Evolutionary conservation across 1,284 basidiomycete genomes (phyloP).

Genomic region (Filobasidium uniguttulatum): DNA sequence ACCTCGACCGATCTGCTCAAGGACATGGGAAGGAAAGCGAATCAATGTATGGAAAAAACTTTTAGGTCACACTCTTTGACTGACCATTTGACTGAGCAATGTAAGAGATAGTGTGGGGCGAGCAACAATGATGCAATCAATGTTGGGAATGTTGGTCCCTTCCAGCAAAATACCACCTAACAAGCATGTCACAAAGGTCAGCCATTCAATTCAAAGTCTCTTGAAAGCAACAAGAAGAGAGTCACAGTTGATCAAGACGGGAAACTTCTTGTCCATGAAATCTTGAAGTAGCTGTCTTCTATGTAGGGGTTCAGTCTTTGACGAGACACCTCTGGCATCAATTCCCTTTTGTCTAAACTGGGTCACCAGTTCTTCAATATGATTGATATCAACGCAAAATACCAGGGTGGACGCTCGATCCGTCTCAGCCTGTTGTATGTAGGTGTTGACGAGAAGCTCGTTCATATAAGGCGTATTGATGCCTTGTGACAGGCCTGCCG

Average conservation of each 20-base stretch:
- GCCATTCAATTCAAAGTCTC: background rate
- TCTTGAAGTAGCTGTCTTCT: slow-evolving; percentile 52
- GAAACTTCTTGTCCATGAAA: slow-evolving; percentile 61
- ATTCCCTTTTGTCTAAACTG: slow-evolving; percentile 63
- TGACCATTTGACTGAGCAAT: slow-evolving; percentile 83
- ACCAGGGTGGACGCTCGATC: slow-evolving; percentile 71
- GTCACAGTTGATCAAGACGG: slow-evolving; percentile 84
- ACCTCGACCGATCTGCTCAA: slow-evolving; percentile 68
- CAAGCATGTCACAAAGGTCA: background rate
- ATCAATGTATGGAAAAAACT: background rate
- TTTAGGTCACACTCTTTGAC: slow-evolving; percentile 12
- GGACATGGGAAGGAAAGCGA: no score
- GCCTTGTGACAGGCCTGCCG: slow-evolving; percentile 57
- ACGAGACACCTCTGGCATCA: slow-evolving; percentile 71
- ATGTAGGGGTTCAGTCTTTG: slow-evolving; percentile 52
- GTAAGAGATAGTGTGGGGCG: slow-evolving; percentile 78
- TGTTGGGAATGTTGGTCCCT: slow-evolving; percentile 78
- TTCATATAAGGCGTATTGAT: slow-evolving; percentile 68
- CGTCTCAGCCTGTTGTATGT: slow-evolving; percentile 59
- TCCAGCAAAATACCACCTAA: slow-evolving; percentile 57
- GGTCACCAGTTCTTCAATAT: slow-evolving; percentile 63
- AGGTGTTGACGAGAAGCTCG: slow-evolving; percentile 59
- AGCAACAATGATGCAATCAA: slow-evolving; percentile 79
- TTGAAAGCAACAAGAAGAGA: background rate
- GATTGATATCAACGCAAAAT: slow-evolving; percentile 75